Evolutionary conservation across 768 basidiomycete species (phyloP), one percentile per base, ranked within the genome.

Genomic region (Russula emetica): DNA sequence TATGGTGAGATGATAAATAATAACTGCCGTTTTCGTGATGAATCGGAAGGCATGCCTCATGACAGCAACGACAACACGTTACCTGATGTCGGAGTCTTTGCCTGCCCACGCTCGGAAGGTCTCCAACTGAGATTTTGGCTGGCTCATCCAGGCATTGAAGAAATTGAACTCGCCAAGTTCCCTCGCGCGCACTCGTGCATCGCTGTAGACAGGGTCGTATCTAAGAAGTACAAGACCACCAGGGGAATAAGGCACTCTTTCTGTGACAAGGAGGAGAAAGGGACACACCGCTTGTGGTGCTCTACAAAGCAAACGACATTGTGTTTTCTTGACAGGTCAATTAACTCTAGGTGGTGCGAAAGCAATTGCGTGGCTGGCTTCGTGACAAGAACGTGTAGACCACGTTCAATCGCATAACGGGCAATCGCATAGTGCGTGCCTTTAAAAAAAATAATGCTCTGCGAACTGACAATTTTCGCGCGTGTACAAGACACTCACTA

Each of bases 61-160:
- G 45, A 13, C 20, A 34, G 4, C 54, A 22, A 32, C 44, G 4
- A 32, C 42, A 38, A 32, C 14, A 6, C n/a, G 56, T 67, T 58
- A 83, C 87, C 89, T 92, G 76, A 96, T 94, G 69, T 96, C 94
- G 38, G 90, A 92, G 73, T 94, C 92, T 75, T 88, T 92, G 42
- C 94, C 94, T 28, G 94, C 94, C 94, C 94, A 97, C 8, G 90
- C 90, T 61, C 86, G 85, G 84, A 96, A 97, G 0, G 94, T 96
- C 75, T 94, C 91, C 30, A 97, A 82, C 75, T 97, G 94, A 70
- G 84, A 87, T 77, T 97, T 97, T 49, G 94, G 94, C 74, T 96
- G 94, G 71, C 90, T 93, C 94, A 97, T 97, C 92, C 94, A 96
- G 42, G 93, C 91, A 69, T 79, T 91, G 84, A 94, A 96, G 76